Evolutionary conservation across 2,329 filamentous ascomycete genomes (phyloP).

Genomic region (Diaporthe sp.): DNA sequence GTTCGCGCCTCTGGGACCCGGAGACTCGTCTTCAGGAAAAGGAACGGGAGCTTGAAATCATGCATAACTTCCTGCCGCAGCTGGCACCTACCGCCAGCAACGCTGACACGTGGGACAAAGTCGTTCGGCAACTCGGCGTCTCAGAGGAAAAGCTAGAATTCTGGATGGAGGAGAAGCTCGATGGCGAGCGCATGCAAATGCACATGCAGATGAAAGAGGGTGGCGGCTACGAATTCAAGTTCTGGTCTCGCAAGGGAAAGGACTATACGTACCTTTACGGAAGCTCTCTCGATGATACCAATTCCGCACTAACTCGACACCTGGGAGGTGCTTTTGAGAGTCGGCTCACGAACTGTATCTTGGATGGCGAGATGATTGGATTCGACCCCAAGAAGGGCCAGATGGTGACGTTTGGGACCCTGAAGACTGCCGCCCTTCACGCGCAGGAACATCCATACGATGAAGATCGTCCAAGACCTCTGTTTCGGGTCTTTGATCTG

Average conservation of each 20-base stretch:
- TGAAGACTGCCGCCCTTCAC: slow-evolving; percentile 89
- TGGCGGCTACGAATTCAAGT: slow-evolving; percentile 81
- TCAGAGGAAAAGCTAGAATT: slow-evolving; percentile 81
- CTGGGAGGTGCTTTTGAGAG: slow-evolving; percentile 81
- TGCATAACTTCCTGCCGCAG: slow-evolving; percentile 97
- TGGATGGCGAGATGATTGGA: slow-evolving; percentile 98
- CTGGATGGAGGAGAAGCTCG: slow-evolving; percentile 98
- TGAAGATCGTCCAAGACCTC: slow-evolving; percentile 74
- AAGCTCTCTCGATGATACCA: slow-evolving; percentile 77
- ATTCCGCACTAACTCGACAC: slow-evolving; percentile 83
- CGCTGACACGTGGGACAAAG: slow-evolving; percentile 80
- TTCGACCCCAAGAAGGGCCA: slow-evolving; percentile 92
- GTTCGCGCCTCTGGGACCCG: slow-evolving; percentile 90
- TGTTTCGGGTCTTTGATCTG: slow-evolving; percentile 92
- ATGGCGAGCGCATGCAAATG: slow-evolving; percentile 96
- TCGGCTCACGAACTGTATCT: slow-evolving; percentile 85
- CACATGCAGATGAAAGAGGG: slow-evolving; percentile 84
- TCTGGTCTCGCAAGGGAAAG: slow-evolving; percentile 97
- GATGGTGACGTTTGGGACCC: slow-evolving; percentile 88
- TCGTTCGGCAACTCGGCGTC: slow-evolving; percentile 76
- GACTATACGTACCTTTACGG: slow-evolving; percentile 97
- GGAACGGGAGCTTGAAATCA: slow-evolving; percentile 80
- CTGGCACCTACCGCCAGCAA: slow-evolving; percentile 90
- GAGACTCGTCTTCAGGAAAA: slow-evolving; percentile 79
- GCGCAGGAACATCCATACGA: slow-evolving; percentile 81